A percentile compares a stretch with the other conserved stretches of the same genome.
Conservation (phyloP, 345 rosid species). For the Rhizophora apiculata region DNA sequence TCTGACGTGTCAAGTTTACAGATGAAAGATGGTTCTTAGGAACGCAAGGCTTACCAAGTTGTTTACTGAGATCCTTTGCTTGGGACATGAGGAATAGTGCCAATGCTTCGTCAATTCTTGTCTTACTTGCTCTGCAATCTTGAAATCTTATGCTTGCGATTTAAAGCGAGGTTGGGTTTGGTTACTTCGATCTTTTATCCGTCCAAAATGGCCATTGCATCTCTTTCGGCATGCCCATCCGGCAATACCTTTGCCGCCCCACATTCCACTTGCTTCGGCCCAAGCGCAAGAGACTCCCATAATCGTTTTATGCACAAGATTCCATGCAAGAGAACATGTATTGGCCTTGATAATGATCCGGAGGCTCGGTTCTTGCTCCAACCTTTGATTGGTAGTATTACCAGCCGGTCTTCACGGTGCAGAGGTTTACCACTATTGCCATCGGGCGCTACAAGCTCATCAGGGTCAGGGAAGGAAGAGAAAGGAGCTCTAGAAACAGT, state of each 20-base stretch:
- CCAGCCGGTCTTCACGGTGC: slow-evolving; percentile 1
- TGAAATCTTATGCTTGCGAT: not conserved
- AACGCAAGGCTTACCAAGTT: too few relatives aligned
- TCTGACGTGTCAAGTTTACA: too few relatives aligned
- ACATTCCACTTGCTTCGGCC: slow-evolving; percentile 4
- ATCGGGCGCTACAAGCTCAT: slow-evolving; percentile 17
- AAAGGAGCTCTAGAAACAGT: slow-evolving; percentile 53
- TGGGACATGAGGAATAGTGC: not conserved
- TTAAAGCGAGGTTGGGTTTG: not conserved
- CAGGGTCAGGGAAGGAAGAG: slow-evolving; percentile 29
- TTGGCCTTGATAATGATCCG: not conserved
- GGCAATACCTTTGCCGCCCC: not conserved
- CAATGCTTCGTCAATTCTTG: not conserved
- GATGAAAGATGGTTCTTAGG: too few relatives aligned
- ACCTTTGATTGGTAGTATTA: slow-evolving; percentile 2
- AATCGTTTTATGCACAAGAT: not conserved
- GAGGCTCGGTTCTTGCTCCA: not conserved
- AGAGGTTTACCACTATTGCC: slow-evolving; percentile 16
- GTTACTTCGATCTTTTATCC: not conserved
- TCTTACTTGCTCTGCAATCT: not conserved
- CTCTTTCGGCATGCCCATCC: slow-evolving; percentile 4
- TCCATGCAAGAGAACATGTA: not conserved
- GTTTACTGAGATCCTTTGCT: not conserved
- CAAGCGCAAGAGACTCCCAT: slow-evolving; percentile 3
- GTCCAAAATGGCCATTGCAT: slow-evolving; percentile 10